A percentile compares a stretch with the other conserved stretches of the same genome.
These are phyloP conservation scores for Pythium apleroticum DNA, from an alignment of 352 stramenopile species.

Conservation along the genomic window DNA sequence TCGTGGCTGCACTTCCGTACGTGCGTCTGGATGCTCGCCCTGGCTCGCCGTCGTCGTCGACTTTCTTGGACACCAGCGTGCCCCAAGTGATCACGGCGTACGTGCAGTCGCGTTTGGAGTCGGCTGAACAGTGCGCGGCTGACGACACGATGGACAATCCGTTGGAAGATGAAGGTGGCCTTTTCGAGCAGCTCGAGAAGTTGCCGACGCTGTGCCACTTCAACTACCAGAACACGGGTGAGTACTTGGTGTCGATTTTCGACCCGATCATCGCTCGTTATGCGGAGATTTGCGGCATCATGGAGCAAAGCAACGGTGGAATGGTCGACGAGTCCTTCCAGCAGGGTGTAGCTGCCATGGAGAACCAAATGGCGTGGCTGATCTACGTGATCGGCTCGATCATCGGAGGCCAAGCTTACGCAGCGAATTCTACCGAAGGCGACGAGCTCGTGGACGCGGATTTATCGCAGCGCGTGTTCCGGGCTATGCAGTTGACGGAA, in stretches of 20 bases:
- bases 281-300: conserved; percentile 82
- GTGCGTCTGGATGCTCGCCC: conserved; percentile 78
- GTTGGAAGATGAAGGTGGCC: conserved; percentile 94
- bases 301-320: conserved; percentile 53
- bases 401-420: conserved; percentile 95
- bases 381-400: conserved; percentile 96
- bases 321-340: conserved; percentile 49
- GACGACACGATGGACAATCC: conserved; percentile 95
- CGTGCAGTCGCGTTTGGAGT: conserved; percentile 95
- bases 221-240: conserved; percentile 92
- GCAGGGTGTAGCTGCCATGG: conserved; percentile 79
- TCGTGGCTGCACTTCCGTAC: conserved; percentile 97
- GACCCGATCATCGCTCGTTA: conserved; percentile 95
- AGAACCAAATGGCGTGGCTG: conserved; percentile 97
- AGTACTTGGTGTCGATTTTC: conserved; percentile 94
- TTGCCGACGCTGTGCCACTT: conserved; percentile 97
- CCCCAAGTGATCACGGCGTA: conserved; percentile 95
- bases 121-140: conserved; percentile 91
- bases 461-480: conserved; percentile 94
- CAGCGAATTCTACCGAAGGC: conserved; percentile 89
- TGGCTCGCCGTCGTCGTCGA: conserved; percentile 52
- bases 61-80: conserved; percentile 72
- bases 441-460: conserved; percentile 96
- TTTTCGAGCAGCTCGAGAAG: conserved; percentile 97
- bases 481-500: conserved; percentile 95